These are phyloP conservation scores for Cajanus cajan DNA, from an alignment of 306 rosid genomes.

Conservation along the genomic window DNA sequence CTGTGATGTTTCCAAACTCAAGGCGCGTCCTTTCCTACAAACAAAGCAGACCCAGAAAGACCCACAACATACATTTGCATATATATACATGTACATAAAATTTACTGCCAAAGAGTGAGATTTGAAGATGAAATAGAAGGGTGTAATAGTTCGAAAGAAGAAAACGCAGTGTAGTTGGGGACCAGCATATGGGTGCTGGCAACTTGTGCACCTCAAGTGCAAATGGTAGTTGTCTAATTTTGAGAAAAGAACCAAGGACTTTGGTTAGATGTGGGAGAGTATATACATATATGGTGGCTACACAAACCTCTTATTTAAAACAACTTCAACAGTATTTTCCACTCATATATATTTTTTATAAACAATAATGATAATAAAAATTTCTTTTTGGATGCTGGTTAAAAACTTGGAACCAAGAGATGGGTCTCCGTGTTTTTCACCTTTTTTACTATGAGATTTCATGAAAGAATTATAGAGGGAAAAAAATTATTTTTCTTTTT, in stretches of 20 bases:
- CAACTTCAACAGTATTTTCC: conserved; percentile 59
- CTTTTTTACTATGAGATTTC: conserved; percentile 53
- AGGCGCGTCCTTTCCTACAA: conserved; percentile 50
- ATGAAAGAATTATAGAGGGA: conserved; percentile 28
- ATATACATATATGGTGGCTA: conserved; percentile 39
- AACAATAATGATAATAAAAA: background rate
- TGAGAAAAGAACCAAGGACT: conserved; percentile 28
- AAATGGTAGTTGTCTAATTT: conserved; percentile 52
- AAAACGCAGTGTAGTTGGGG: conserved; percentile 48
- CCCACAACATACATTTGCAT: conserved; percentile 19
- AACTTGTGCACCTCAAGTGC: conserved; percentile 69
- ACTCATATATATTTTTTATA: conserved; percentile 27
- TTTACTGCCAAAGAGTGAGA: conserved; percentile 28
- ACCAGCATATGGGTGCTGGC: conserved; percentile 57
- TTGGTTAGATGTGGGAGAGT: conserved; percentile 39
- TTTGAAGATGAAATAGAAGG: background rate
- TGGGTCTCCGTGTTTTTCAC: conserved; percentile 53
- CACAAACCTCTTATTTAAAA: conserved; percentile 44
- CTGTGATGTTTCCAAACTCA: conserved; percentile 35
- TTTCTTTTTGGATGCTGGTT: conserved; percentile 10
- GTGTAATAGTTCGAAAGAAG: conserved; percentile 34
- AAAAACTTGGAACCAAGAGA: conserved; percentile 30
- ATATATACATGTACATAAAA: background rate
- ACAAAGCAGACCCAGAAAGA: conserved; percentile 38
- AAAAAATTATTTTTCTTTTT: background rate